A percentile compares a stretch with the other conserved stretches of the same genome.
phyloP scores from a whole-genome alignment of 345 rosid genomes.

The Aurinia saxatilis region DNA sequence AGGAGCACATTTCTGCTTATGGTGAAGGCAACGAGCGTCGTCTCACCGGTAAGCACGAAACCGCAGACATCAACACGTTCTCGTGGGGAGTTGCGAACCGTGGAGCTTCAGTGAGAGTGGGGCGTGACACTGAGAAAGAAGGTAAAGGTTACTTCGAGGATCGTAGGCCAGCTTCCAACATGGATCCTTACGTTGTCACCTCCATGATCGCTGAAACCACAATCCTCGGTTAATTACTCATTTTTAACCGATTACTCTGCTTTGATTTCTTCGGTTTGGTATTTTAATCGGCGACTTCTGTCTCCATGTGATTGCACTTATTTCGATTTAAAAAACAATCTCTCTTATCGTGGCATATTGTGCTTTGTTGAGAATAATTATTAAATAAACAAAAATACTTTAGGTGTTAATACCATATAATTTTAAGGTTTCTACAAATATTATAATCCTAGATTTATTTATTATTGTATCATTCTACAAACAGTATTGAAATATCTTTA shows the following conservation, averaged over 20 bases:
- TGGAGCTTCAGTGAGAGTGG: constrained; percentile 66
- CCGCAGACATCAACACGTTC: constrained; percentile 75
- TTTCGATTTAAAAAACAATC: background rate
- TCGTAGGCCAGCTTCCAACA: constrained; percentile 72
- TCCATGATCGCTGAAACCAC: constrained; percentile 76
- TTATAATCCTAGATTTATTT: no score
- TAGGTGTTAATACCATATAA: no score
- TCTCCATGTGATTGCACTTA: background rate
- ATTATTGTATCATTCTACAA: no score
- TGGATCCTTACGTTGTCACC: constrained; percentile 78
- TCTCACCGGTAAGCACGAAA: constrained; percentile 70
- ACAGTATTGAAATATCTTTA: no score
- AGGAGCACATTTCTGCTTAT: constrained; percentile 75
- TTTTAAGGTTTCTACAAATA: no score
- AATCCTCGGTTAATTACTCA: constrained; percentile 25
- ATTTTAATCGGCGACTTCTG: background rate
- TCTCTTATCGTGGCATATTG: background rate
- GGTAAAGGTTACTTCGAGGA: constrained; percentile 81
- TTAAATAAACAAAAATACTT: background rate
- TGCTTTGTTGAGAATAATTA: constrained; percentile 1
- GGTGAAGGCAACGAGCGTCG: constrained; percentile 92
- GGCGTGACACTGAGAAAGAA: constrained; percentile 59
- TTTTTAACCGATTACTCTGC: background rate
- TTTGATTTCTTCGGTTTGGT: background rate
- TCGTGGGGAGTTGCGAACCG: constrained; percentile 74